A percentile compares a stretch with the other conserved stretches of the same genome.
Evolutionary conservation across 805 yeast species (phyloP).

Genomic region (Candida taoyuanica): DNA sequence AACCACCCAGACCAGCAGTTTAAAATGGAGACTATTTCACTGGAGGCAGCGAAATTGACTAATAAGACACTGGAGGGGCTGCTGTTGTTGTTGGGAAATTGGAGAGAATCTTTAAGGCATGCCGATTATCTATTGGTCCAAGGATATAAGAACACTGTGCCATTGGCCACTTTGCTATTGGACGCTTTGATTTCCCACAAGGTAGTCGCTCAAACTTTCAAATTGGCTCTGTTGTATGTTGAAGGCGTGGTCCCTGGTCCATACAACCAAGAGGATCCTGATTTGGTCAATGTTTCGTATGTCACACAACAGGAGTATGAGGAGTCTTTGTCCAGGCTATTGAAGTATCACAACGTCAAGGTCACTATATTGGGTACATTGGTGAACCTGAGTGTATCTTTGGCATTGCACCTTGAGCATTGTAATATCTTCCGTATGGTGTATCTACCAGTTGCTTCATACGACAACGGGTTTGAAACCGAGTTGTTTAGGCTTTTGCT

Average conservation of each 20-base stretch:
- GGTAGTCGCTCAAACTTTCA: constrained; percentile 13
- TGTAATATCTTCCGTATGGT: constrained; percentile 55
- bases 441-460: constrained; percentile 38
- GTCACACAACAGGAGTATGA: constrained; percentile 1
- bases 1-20: constrained; percentile 3
- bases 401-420: constrained; percentile 49
- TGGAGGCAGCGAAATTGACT: constrained; percentile 32
- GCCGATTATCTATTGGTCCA: constrained; percentile 47
- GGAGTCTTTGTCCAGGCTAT: background rate
- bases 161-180: constrained; percentile 43
- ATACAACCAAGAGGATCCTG: constrained; percentile 34
- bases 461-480: constrained; percentile 35
- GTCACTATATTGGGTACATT: constrained; percentile 38
- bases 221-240: constrained; percentile 30
- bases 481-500: constrained; percentile 42
- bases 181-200: constrained; percentile 37
- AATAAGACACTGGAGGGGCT: constrained; percentile 36
- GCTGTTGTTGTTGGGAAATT: constrained; percentile 41
- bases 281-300: constrained; percentile 3
- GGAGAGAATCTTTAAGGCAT: constrained; percentile 43
- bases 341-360: constrained; percentile 9
- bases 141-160: constrained; percentile 51
- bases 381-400: constrained; percentile 46
- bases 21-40: constrained; percentile 28
- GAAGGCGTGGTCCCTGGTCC: constrained; percentile 37